phyloP scores from a whole-genome alignment of 139 green algal genomes.

The Mesotaenium endlicherianum region DNA sequence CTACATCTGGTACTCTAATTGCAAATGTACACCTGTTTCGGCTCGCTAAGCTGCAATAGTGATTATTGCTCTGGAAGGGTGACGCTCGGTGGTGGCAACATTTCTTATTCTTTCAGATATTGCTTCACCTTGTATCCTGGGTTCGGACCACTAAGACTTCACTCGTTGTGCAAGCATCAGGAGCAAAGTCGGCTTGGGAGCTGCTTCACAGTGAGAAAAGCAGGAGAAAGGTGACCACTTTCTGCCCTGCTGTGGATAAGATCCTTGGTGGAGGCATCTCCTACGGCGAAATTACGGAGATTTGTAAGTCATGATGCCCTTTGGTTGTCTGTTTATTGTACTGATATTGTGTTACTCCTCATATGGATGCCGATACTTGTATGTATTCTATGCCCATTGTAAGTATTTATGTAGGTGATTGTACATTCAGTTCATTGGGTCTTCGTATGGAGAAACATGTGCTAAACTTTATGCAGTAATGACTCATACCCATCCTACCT shows the following conservation, averaged over 20 bases:
- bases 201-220: slow-evolving; percentile 20
- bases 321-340: neutral
- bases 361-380: neutral
- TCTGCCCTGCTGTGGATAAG: slow-evolving; percentile 15
- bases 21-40: too few relatives aligned
- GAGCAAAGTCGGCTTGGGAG: slow-evolving; percentile 36
- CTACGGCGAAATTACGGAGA: slow-evolving; percentile 32
- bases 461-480: too few relatives aligned
- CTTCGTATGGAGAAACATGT: too few relatives aligned
- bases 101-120: neutral
- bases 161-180: neutral
- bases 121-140: neutral
- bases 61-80: too few relatives aligned
- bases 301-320: slow-evolving; percentile 29
- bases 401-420: too few relatives aligned
- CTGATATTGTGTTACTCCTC: neutral
- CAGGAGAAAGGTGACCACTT: slow-evolving; percentile 14
- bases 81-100: too few relatives aligned
- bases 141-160: neutral
- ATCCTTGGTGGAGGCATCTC: slow-evolving; percentile 35
- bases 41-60: too few relatives aligned
- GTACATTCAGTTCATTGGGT: too few relatives aligned
- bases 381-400: too few relatives aligned
- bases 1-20: too few relatives aligned
- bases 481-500: too few relatives aligned